phyloP scores from a whole-genome alignment of 768 basidiomycete genomes.

The Collybiopsis confluens region DNA sequence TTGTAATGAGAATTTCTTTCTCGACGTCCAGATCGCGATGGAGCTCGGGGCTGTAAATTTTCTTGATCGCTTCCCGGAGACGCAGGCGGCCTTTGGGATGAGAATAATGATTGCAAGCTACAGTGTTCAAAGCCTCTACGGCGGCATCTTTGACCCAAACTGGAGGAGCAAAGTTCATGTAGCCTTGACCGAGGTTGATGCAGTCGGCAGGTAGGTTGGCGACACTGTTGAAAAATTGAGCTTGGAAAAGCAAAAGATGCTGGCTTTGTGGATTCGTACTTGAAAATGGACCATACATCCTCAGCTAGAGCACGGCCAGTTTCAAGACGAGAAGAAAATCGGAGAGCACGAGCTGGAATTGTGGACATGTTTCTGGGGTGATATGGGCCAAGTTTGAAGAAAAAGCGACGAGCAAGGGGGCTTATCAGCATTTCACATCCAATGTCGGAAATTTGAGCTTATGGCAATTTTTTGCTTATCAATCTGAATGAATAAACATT shows the following conservation, averaged over 20 bases:
- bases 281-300: conserved; percentile 93
- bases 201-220: conserved; percentile 87
- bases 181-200: conserved; percentile 93
- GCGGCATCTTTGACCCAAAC: conserved; percentile 75
- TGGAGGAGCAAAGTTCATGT: conserved; percentile 91
- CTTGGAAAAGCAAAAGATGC: background rate
- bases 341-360: conserved; percentile 51
- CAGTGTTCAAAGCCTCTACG: conserved; percentile 55
- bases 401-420: background rate
- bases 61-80: conserved; percentile 82
- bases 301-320: conserved; percentile 74
- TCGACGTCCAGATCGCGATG: conserved; percentile 75
- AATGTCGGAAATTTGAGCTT: no score
- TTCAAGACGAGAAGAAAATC: conserved; percentile 66
- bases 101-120: conserved; percentile 80
- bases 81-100: conserved; percentile 88
- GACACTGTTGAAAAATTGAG: conserved; percentile 42
- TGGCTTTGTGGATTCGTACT: conserved; percentile 37
- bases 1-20: conserved; percentile 88
- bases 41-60: conserved; percentile 69
- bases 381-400: conserved; percentile 2
- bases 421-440: background rate
- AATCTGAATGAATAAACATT: no score
- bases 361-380: conserved; percentile 13
- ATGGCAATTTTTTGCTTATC: no score